Evolutionary conservation across 495 filamentous ascomycete genomes (phyloP).

Genomic region (Margaritispora aquatica): DNA sequence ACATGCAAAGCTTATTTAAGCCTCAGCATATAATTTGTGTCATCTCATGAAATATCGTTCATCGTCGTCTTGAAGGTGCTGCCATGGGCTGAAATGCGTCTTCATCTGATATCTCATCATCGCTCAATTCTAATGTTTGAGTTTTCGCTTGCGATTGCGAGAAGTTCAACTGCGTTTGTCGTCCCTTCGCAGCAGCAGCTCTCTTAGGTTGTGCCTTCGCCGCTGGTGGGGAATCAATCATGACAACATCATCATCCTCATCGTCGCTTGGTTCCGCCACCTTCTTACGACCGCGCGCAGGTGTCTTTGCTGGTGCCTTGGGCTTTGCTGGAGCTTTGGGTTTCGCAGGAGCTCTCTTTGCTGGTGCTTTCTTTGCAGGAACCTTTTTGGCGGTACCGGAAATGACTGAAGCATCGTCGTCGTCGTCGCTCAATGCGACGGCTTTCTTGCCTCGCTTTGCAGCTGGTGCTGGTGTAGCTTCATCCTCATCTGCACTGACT

Average conservation of each 20-base stretch:
- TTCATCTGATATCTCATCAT: conserved; percentile 75
- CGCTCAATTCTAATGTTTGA: conserved; percentile 52
- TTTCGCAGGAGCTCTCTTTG: conserved; percentile 37
- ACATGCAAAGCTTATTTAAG: neutral
- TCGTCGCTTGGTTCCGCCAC: conserved; percentile 27
- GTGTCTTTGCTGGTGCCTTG: conserved; percentile 28
- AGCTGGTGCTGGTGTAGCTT: conserved; percentile 26
- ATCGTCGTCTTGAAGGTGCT: conserved; percentile 10
- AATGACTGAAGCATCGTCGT: conserved; percentile 31
- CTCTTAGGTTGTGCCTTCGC: conserved; percentile 40
- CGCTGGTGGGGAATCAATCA: conserved; percentile 32
- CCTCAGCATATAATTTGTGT: neutral
- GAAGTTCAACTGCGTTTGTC: conserved; percentile 73
- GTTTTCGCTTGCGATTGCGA: conserved; percentile 41
- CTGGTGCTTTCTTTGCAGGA: conserved; percentile 39
- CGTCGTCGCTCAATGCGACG: conserved; percentile 33
- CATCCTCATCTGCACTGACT: conserved; percentile 37
- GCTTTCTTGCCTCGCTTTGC: conserved; percentile 24
- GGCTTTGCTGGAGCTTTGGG: conserved; percentile 45
- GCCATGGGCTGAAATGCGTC: conserved; percentile 32
- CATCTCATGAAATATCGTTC: neutral
- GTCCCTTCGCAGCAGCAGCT: conserved; percentile 30
- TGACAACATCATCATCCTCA: conserved; percentile 46
- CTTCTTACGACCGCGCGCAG: conserved; percentile 27
- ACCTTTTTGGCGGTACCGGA: conserved; percentile 34